Evolutionary conservation across 306 rosid species (phyloP), one percentile per base, ranked within the genome.

Genomic region (Lathyrus aphaca): DNA sequence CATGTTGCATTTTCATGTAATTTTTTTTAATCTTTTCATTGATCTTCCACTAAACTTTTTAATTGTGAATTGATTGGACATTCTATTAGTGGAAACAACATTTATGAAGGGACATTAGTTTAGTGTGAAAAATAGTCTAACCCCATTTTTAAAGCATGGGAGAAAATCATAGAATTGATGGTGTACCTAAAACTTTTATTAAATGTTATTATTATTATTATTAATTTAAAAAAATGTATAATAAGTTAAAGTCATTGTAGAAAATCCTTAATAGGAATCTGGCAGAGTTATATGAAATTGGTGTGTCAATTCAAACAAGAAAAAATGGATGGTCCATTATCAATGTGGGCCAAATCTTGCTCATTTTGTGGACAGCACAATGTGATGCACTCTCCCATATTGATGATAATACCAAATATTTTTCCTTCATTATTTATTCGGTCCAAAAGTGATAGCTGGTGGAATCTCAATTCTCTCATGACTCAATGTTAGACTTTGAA

Each of bases 311-410:
- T 76, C 58, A 51, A 69, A 64, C 58, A 75, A 69, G 70, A 71
- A 72, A 70, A 70, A 29, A 30, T 35, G 37, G 45, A 68, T 72
- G 82, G 82, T 73, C 69, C 81, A 82, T 79, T 80, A 70, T 76
- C 45, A 68, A 39, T 59, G 84, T 73, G 87, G 86, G 83, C 95
- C 89, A 64, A n/a, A 64, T 38, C 38, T 80, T 77, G 74, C 62
- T 79, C 77, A 66, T 69, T 83, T 74, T 82, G 82, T 86, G 83
- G 84, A 81, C 85, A 78, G 64, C 77, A 76, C 82, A 68, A 74
- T 72, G 64, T 80, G 64, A 62, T 80, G 89, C 86, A 74, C 85
- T 80, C 57, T 66, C 23, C 13, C 68, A 67, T 14, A 74, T 82
- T 68, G 82, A 79, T 77, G 84, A 86, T 82, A 74, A 80, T 53